These are phyloP conservation scores for Yamadazyma spencermartinsiae DNA, from an alignment of 1,139 yeast species.

Conservation along the genomic window DNA sequence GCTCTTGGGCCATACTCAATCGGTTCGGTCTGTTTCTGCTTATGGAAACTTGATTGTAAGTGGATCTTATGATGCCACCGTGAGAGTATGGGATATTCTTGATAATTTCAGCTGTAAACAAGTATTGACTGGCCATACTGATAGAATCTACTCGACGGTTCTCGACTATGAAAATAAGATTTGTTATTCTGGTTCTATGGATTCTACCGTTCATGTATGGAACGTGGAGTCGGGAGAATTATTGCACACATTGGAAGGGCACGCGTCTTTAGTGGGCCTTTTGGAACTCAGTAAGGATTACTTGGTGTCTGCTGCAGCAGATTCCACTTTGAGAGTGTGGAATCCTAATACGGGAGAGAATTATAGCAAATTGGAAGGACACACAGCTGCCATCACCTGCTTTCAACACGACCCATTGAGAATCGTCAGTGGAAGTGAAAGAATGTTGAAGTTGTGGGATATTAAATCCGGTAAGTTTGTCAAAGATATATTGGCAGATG, in stretches of 20 bases:
- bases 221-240: slow-evolving; percentile 75
- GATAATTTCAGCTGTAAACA: slow-evolving; percentile 71
- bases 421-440: slow-evolving; percentile 87
- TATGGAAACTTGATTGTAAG: slow-evolving; percentile 81
- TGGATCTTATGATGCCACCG: slow-evolving; percentile 89
- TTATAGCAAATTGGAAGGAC: slow-evolving; percentile 75
- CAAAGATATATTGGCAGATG: slow-evolving; percentile 72
- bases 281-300: slow-evolving; percentile 74
- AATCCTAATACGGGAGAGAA: slow-evolving; percentile 77
- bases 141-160: slow-evolving; percentile 84
- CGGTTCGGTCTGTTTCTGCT: slow-evolving; percentile 88
- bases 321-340: slow-evolving; percentile 89
- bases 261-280: slow-evolving; percentile 85
- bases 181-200: slow-evolving; percentile 93
- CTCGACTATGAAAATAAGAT: slow-evolving; percentile 72
- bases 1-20: slow-evolving; percentile 79
- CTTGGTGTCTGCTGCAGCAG: slow-evolving; percentile 96
- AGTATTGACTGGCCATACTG: slow-evolving; percentile 79
- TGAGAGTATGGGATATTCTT: slow-evolving; percentile 86
- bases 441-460: slow-evolving; percentile 81
- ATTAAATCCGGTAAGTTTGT: slow-evolving; percentile 74
- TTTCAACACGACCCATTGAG: slow-evolving; percentile 86
- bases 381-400: slow-evolving; percentile 87
- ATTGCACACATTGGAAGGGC: slow-evolving; percentile 73
- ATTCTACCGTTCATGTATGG: slow-evolving; percentile 87